Base-by-base conservation (phyloP, 2,329 filamentous ascomycete genomes). In the Ophiostoma perfectum region DNA sequence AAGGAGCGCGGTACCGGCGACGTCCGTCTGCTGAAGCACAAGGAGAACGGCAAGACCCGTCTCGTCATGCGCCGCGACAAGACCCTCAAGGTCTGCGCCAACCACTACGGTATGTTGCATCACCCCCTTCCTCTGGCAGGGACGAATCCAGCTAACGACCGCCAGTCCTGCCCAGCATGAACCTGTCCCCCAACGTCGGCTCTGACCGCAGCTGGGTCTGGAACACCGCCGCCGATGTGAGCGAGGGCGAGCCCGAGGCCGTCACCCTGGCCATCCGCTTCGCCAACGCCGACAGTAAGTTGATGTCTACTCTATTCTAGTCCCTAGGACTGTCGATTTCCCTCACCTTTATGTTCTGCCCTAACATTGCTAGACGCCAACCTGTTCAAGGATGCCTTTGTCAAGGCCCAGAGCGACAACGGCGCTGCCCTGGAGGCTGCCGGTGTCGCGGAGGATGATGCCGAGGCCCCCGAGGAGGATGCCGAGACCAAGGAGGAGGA, bases 1-100 rank as follows among this genome's bases (percentile, higher is more conserved):
- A 99, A 98, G 86, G 95, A 99, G 88, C 90, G 95, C 78, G 95
- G 95, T 73, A 98, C 95, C 73, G 95, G 95, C 75, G 94, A 98
- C 76, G 93, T 98, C 72, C 88, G 94, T 77, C 86, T 99, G 80
- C 85, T 99, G 78, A 98, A 97, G 89, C 95, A 99, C 86, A 95
- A 93, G 87, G 93, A 97, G 84, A 97, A 97, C 80, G 88, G 90
- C 81, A 98, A 98, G 90, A 97, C 93, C 70, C 89, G 95, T 75
- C 84, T 99, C 76, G 95, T 99, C 75, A 99, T 99, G 95, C 91
- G 95, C 80, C 88, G 95, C 79, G 95, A 99, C 85, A 98, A 98
- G 92, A 99, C 95, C 71, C 88, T 98, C 83, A 99, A 99, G 87
- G 95, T 99, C 81, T 99, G 95, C 89, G 95, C 95, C 78, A 99